A percentile compares a stretch with the other conserved stretches of the same genome.
phyloP scores from a whole-genome alignment of 2,329 filamentous ascomycete genomes.

The Truncatella angustata region DNA sequence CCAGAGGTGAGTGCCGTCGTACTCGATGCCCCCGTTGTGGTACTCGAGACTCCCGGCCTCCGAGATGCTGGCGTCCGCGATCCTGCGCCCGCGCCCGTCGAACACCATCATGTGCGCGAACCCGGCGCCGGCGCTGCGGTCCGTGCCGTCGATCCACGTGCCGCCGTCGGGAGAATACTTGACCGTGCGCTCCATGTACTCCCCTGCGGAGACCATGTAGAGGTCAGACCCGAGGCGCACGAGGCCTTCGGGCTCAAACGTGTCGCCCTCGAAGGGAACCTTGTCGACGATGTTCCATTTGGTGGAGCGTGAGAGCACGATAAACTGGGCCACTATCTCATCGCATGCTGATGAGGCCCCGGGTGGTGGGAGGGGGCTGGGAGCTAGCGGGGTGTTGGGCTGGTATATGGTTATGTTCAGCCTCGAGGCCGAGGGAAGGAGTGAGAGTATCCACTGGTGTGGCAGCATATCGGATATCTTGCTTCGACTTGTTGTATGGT shows the following conservation, averaged over 20 bases:
- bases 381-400: background rate
- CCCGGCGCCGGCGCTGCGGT: conserved; percentile 38
- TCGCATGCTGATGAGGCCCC: background rate
- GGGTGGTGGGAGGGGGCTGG: background rate
- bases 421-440: background rate
- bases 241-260: conserved; percentile 48
- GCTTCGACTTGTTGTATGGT: no score
- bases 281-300: conserved; percentile 40
- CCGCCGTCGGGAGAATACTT: conserved; percentile 27
- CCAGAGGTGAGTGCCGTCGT: background rate
- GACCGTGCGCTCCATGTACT: conserved; percentile 38
- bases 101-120: conserved; percentile 33
- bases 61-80: background rate
- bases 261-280: conserved; percentile 41
- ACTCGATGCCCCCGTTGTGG: background rate
- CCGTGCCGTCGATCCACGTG: background rate
- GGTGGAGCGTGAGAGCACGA: conserved; percentile 35
- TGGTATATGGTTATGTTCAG: background rate
- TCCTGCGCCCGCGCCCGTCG: background rate
- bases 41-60: background rate
- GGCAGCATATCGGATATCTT: no score
- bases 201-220: conserved; percentile 42
- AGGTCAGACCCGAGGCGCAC: conserved; percentile 40
- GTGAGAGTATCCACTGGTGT: background rate
- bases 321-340: conserved; percentile 35